These are phyloP conservation scores for Penicillium sp. DNA, from an alignment of 2,329 filamentous ascomycete species.

Conservation along the genomic window DNA sequence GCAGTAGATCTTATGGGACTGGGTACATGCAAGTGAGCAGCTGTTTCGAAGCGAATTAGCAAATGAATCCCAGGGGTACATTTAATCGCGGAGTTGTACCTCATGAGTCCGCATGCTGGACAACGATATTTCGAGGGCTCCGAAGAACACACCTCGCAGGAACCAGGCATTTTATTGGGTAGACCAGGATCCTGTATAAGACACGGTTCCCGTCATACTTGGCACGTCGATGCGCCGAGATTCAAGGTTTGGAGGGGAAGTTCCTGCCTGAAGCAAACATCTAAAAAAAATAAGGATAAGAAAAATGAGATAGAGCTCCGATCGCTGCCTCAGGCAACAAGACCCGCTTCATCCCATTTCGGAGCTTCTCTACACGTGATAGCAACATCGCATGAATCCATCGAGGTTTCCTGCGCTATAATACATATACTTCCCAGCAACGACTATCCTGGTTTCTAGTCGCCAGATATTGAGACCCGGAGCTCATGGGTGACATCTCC, in stretches of 20 bases:
- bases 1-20: slow-evolving; percentile 47
- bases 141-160: slow-evolving; percentile 40
- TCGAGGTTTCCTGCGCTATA: too few species aligned
- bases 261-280: slow-evolving; percentile 2
- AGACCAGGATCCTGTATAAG: slow-evolving; percentile 10
- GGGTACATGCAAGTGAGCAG: slow-evolving; percentile 49
- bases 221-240: background rate
- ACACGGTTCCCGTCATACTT: slow-evolving; percentile 18
- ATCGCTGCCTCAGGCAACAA: slow-evolving; percentile 7
- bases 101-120: slow-evolving; percentile 39
- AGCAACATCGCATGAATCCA: too few species aligned
- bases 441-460: background rate
- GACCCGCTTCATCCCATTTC: background rate
- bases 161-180: slow-evolving; percentile 28
- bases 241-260: background rate
- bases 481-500: background rate
- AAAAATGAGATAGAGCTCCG: slow-evolving; percentile 9
- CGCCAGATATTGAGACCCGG: background rate
- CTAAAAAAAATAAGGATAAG: background rate
- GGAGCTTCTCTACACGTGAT: background rate
- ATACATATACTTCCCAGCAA: too few species aligned
- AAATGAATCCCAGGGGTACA: background rate
- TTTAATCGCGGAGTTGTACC: slow-evolving; percentile 25
- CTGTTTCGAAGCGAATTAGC: slow-evolving; percentile 24
- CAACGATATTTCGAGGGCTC: slow-evolving; percentile 42